A percentile compares a stretch with the other conserved stretches of the same genome.
These are phyloP conservation scores for Talaromyces sp. DNA, from an alignment of 2,329 filamentous ascomycete species.

Conservation along the genomic window DNA sequence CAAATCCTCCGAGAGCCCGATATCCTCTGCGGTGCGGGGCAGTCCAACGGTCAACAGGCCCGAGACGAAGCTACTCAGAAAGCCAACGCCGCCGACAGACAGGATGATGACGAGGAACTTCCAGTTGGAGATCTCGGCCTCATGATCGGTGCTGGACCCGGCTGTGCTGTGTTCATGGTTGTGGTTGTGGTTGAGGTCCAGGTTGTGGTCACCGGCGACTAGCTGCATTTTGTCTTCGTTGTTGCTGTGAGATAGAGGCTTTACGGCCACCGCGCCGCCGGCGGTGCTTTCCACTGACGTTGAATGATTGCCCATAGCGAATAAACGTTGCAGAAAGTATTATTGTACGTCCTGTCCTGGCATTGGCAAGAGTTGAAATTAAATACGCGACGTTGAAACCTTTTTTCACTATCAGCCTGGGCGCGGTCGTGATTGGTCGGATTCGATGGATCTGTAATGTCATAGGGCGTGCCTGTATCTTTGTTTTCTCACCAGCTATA, in stretches of 20 bases:
- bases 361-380: neutral
- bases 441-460: neutral
- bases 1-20: conserved; percentile 8
- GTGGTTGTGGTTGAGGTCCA: neutral
- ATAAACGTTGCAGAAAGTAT: neutral
- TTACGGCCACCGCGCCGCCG: neutral
- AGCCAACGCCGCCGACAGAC: conserved; percentile 7
- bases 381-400: neutral
- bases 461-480: neutral
- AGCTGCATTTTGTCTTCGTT: neutral
- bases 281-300: neutral
- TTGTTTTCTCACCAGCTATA: no score
- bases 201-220: no score
- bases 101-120: conserved; percentile 3
- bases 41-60: conserved; percentile 8
- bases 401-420: neutral
- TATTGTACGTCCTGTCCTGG: neutral
- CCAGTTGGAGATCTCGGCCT: conserved; percentile 4
- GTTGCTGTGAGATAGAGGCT: neutral
- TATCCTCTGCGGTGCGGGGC: conserved; percentile 6
- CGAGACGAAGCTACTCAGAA: conserved; percentile 6
- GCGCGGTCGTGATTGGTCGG: neutral
- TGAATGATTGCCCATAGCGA: neutral
- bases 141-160: neutral
- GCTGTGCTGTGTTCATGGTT: neutral